Conservation (phyloP, 352 stramenopile species). For the Phytophthora tubulina region DNA sequence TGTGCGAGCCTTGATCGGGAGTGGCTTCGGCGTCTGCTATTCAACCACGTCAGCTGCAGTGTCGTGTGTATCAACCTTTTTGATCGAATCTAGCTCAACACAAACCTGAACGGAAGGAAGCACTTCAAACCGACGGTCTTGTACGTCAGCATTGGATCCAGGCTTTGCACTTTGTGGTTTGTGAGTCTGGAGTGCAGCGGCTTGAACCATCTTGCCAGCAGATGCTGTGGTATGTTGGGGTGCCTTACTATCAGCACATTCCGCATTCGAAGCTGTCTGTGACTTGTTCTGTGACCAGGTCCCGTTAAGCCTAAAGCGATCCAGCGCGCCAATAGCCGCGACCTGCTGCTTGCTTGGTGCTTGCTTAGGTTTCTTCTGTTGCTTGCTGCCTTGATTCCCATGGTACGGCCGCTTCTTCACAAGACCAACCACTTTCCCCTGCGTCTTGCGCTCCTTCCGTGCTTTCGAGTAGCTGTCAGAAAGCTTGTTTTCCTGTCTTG, state of each 20-base stretch:
- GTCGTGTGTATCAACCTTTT: too few relatives aligned
- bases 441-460: neutral
- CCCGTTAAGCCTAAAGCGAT: constrained; percentile 32
- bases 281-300: constrained; percentile 10
- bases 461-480: neutral
- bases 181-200: neutral
- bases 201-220: neutral
- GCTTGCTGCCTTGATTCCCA: constrained; percentile 1
- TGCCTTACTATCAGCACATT: neutral
- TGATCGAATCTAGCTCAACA: too few relatives aligned
- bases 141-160: neutral
- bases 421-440: neutral
- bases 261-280: neutral
- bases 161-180: neutral
- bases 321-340: neutral
- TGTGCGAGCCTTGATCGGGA: neutral
- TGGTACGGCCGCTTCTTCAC: constrained; percentile 29
- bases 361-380: constrained; percentile 27
- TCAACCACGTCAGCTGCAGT: neutral
- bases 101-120: constrained; percentile 21
- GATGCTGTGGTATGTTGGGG: neutral
- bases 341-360: constrained; percentile 6
- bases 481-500: neutral
- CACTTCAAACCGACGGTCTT: neutral
- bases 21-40: neutral